Evolutionary conservation across 306 rosid species (phyloP), one percentile per base, ranked within the genome.

Genomic region (Clitoria ternatea): DNA sequence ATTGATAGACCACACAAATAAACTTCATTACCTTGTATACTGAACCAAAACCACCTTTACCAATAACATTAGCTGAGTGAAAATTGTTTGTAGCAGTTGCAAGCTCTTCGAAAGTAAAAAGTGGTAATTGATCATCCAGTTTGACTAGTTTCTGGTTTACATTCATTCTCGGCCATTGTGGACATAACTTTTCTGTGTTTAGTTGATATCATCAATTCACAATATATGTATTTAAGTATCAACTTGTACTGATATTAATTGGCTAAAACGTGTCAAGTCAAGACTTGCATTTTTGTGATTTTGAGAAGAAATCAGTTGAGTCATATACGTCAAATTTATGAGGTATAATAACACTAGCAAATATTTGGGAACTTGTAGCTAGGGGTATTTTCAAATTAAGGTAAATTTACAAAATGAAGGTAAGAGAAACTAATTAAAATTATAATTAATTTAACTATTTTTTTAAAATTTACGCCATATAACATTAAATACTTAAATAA

Each of bases 11-110:
- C 1, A 13, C 23, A 39, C 12, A 13, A 7, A 18, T 4, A 59
- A 72, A 59, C 4, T 13, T n/a, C n/a, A n/a, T n/a, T 43, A 71
- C 76, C 48, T 27, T 71, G 36, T 71, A 71, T 43, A 71, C 76
- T n/a, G 36, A 9, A 43, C 76, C 68, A 44, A 71, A 71, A 19
- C 68, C 76, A 4, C 69, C 79, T n/a, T 57, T 20, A 4, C 67
- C 7, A 0, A 55, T 40, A 15, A 3, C 50, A 15, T 54, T 43
- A 26, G n/a, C 6, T n/a, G 15, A 3, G 50, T 70, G 37, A 37
- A 80, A 76, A 11, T 74, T 22, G 7, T 75, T 15, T 1, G 84
- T 80, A 18, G 84, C 84, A 48, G 10, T 56, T 48, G 64, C 78
- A 2, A 80, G 61, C 65, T 80, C 23, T 39, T 47, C 70, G 39